A percentile compares a stretch with the other conserved stretches of the same genome.
Conservation (phyloP, 2,329 filamentous ascomycete species). For the Gliomastix tumulicola region DNA sequence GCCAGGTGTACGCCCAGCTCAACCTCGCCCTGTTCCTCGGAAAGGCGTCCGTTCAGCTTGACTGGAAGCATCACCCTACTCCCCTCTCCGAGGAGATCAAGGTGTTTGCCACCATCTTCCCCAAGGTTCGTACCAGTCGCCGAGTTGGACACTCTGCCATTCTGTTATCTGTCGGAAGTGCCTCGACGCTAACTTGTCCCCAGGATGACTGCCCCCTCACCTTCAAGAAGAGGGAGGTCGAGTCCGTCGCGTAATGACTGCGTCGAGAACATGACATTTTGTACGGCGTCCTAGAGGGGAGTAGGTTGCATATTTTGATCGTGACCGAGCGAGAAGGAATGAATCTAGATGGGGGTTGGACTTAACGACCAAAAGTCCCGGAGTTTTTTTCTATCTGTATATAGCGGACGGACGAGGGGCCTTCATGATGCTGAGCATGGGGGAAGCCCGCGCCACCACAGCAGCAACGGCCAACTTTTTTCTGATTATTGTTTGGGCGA, state of each 20-base stretch:
- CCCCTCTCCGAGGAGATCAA: conserved; percentile 87
- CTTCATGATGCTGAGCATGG: no score
- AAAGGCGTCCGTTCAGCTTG: conserved; percentile 77
- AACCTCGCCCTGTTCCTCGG: conserved; percentile 87
- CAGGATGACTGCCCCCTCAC: conserved; percentile 80
- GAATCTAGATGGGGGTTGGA: no score
- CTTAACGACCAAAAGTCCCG: no score
- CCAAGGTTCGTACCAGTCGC: conserved; percentile 58
- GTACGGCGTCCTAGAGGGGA: no score
- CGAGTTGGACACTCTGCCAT: conserved; percentile 4
- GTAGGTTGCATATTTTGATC: no score
- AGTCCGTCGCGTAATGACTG: no score
- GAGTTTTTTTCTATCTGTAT: no score
- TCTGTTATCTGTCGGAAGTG: neutral
- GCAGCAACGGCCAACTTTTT: no score
- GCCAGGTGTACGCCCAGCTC: conserved; percentile 83
- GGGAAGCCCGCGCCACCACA: no score
- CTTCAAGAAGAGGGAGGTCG: conserved; percentile 53
- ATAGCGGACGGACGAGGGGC: no score
- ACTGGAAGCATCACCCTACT: conserved; percentile 88
- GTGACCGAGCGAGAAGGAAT: neutral
- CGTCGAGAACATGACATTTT: no score
- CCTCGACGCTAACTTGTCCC: neutral
- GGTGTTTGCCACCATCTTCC: conserved; percentile 98
- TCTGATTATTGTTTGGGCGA: no score